Evolutionary conservation across 495 filamentous ascomycete genomes (phyloP), one percentile per base, ranked within the genome.

Genomic region (Aspergillus haitiensis): DNA sequence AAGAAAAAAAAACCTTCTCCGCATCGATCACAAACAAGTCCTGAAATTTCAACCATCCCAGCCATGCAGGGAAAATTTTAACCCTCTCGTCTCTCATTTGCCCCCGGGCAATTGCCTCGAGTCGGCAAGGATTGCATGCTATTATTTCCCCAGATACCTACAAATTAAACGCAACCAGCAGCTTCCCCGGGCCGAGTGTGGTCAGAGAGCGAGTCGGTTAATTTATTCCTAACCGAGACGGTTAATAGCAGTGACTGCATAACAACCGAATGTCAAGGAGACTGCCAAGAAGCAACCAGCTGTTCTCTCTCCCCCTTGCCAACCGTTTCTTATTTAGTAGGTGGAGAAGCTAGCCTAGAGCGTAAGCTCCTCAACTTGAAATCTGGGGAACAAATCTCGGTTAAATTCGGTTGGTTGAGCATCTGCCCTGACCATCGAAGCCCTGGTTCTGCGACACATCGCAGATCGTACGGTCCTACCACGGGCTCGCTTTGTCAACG

Each of bases 371-470:
- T 39, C 21, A 8, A 12, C 11, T 5, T 46, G 34, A 16, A 60
- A 60, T 60, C 58, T 18, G 58, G 58, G 58, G 58, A 60, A 60
- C 44, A 44, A 18, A 15, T 15, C 58, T 60, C 58, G 58, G 58
- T 60, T 60, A 60, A 60, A 54, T 48, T 40, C 16, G 5, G 15
- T 51, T 32, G 45, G 45, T 16, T 47, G 36, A 27, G 45, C 32
- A 49, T 47, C 16, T 2, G 45, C 5, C 37, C 37, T 40, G 34
- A 31, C n/a, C 34, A 56, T 44, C 32, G 13, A 45, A 39, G n/a
- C 32, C 42, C 21, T 12, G 21, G 13, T 6, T 8, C 15, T 18
- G 50, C 31, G 50, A 16, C 32, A 42, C 52, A 35, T 35, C 18
- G 18, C 44, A 11, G 36, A 58, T 52, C 56, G 21, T 52, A 58